Percentiles rank a stretch among this genome's conserved stretches.
Conservation (phyloP, 163 green algal species). For the Scenedesmus sp. region DNA sequence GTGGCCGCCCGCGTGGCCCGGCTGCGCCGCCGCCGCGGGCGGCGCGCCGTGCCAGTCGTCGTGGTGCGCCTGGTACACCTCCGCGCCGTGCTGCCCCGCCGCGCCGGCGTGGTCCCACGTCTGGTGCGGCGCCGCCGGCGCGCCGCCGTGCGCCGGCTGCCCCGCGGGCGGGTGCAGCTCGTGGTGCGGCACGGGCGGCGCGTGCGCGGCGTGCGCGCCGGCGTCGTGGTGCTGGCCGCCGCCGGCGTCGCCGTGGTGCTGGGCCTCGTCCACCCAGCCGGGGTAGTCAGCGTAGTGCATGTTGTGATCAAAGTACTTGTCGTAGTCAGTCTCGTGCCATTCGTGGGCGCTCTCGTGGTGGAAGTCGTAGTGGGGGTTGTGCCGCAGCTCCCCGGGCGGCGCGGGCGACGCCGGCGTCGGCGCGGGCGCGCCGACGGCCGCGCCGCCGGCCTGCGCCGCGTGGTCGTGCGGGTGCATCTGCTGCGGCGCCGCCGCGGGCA, state of each 20-base stretch:
- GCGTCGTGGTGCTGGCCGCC: not conserved
- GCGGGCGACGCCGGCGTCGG: not conserved
- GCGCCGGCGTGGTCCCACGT: not conserved
- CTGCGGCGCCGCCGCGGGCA: not conserved
- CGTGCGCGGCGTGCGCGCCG: not conserved
- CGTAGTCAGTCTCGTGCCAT: constrained; percentile 1
- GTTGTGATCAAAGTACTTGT: constrained; percentile 24
- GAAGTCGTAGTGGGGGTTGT: constrained; percentile 9
- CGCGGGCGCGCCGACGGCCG: not conserved
- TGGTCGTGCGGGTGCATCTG: constrained; percentile 8
- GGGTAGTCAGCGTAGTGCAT: constrained; percentile 46
- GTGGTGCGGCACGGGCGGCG: not conserved
- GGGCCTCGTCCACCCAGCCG: constrained; percentile 34
- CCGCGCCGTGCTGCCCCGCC: not conserved
- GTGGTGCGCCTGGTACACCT: constrained; percentile 15
- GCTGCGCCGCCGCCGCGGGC: too few relatives aligned
- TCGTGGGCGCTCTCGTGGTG: constrained; percentile 14
- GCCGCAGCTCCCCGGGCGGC: not conserved
- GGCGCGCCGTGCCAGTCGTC: not conserved
- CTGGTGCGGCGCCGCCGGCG: constrained; percentile 16
- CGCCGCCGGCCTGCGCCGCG: not conserved
- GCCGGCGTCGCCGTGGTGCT: not conserved
- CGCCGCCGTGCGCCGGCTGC: not conserved
- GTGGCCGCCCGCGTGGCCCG: too few relatives aligned
- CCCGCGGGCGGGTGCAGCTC: not conserved